Conservation (phyloP, 768 basidiomycete species). For the Hemileccinum rubropunctum region DNA sequence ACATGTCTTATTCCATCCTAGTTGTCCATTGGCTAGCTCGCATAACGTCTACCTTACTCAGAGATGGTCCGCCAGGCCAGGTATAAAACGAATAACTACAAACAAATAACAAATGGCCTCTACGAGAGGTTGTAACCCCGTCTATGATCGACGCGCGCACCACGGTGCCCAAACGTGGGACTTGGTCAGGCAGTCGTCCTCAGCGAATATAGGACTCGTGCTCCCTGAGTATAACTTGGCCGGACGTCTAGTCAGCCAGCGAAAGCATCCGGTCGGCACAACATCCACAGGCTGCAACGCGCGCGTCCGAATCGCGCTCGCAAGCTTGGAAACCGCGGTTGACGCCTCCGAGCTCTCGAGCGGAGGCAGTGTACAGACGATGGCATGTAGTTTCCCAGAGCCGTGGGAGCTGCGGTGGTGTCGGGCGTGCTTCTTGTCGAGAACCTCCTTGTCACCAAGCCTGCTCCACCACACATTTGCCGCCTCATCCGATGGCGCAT, state of each 20-base stretch:
- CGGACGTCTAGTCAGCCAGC: constrained; percentile 11
- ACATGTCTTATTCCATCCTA: no score
- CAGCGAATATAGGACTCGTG: neutral
- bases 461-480: constrained; percentile 23
- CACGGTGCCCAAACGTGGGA: constrained; percentile 18
- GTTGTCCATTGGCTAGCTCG: no score
- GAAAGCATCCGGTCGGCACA: constrained; percentile 18
- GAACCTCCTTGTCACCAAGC: constrained; percentile 7
- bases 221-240: constrained; percentile 1
- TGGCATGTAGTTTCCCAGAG: constrained; percentile 11
- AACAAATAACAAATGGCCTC: neutral
- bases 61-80: no score
- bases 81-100: constrained; percentile 1
- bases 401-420: neutral
- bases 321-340: constrained; percentile 8
- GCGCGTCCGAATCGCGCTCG: constrained; percentile 18
- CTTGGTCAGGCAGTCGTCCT: constrained; percentile 16
- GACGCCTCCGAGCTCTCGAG: neutral
- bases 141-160: constrained; percentile 1
- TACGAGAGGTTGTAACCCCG: no score
- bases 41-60: no score
- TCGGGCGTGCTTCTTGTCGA: no score
- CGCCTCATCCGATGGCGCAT: constrained; percentile 16
- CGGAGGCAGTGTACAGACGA: constrained; percentile 24
- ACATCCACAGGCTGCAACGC: constrained; percentile 23